Evolutionary conservation across 2,329 filamentous ascomycete species (phyloP), one percentile per base, ranked within the genome.

Genomic region (Leptographium flavum): DNA sequence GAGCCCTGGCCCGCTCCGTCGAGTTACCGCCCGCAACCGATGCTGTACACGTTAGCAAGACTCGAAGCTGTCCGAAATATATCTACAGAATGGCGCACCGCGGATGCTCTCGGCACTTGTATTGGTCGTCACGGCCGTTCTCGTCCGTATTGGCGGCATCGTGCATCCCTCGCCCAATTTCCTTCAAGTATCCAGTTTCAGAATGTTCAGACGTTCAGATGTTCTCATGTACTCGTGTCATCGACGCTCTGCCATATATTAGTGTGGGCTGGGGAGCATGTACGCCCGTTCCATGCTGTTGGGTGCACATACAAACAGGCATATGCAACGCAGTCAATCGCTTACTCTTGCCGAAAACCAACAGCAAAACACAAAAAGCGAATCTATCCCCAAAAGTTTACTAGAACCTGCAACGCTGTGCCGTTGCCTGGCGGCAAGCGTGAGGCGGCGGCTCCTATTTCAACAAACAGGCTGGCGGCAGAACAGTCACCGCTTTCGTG

Each of bases 41-140:
- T 10, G 42, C 53, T 55, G 23, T 14, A n/a, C 23, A n/a, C n/a
- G n/a, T n/a, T n/a, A n/a, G n/a, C n/a, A n/a, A n/a, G n/a, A n/a
- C n/a, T n/a, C n/a, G n/a, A n/a, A n/a, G n/a, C n/a, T n/a, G n/a
- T n/a, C n/a, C n/a, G n/a, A n/a, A n/a, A n/a, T n/a, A n/a, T n/a
- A n/a, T n/a, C n/a, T n/a, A 7, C n/a, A 23, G 9, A n/a, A 4
- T 5, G 7, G 17, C 49, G 37, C 41, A 53, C 51, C 43, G 28
- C 52, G 48, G 13, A 53, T 50, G 42, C 46, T 53, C 28, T 53
- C 50, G 15, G 50, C 41, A 19, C 40, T 47, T 17, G 22, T 47
- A 45, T 53, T 46, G 31, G 45, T 21, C 13, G 23, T 45, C 21
- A 43, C 43, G 3, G 47, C 42, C 6, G 44, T 33, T 39, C 40